Evolutionary conservation across 371 early-diverging fungal genomes (phyloP), one percentile per base, ranked within the genome.

Genomic region (Mucor velutinosus): DNA sequence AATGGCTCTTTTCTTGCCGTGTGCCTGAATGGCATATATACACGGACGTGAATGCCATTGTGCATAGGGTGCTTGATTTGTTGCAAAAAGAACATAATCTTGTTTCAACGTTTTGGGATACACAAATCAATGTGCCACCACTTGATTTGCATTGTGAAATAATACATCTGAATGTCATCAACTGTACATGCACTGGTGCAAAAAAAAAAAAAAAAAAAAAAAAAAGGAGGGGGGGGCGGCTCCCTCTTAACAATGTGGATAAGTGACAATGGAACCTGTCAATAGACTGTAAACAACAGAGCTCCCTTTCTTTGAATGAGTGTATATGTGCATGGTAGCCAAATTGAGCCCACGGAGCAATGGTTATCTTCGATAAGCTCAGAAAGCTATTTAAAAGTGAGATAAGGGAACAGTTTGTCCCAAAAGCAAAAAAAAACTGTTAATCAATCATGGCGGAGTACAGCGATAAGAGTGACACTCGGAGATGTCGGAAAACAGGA

Each of bases 101-200:
- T 29, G 14, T 12, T 29, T 29, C 29, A 29, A 29, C 30, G 29
- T 35, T 35, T 55, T 55, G 55, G 59, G 65, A 35, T 47, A 58
- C 65, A 65, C 65, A 58, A 65, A 65, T 65, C 65, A 65, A 65
- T 65, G 65, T 65, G 35, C 58, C 65, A 65, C 65, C 58, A 33
- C 33, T 35, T 56, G 37, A n/a, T 57, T 58, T 58, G 58, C 58
- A 65, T 65, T 57, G 58, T 65, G 58, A 58, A 45, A 57, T 41
- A 41, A 21, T n/a, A 53, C 23, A 17, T 25, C 37, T 62, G 37
- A 32, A 62, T 62, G 63, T 53, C 63, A 62, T 62, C 53, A 51
- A 25, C 37, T 59, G 12, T 14, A n/a, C 10, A 33, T 57, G n/a
- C 10, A 23, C 39, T 25, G 21, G 15, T 39, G 39, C 30, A 23